These are phyloP conservation scores for Pseudocercospora cruenta DNA, from an alignment of 2,329 filamentous ascomycete species.

Conservation along the genomic window DNA sequence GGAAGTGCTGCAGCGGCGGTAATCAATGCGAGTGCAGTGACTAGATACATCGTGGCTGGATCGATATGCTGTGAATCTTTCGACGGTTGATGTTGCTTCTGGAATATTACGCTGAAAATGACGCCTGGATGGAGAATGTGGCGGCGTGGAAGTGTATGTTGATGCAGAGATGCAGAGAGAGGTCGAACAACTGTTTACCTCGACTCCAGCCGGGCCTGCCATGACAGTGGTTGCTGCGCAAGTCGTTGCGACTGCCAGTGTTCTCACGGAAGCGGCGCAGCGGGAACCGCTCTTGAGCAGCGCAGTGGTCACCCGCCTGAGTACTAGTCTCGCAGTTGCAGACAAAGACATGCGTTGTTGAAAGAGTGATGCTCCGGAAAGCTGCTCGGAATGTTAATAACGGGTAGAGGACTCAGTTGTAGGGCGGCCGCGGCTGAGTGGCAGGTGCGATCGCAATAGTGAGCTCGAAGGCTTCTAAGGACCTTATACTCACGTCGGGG, in stretches of 20 bases:
- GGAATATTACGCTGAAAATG: neutral
- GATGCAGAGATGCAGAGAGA: neutral
- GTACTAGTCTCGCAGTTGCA: neutral
- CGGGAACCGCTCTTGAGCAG: neutral
- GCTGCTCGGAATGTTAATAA: no score
- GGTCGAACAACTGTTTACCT: neutral
- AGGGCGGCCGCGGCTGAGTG: no score
- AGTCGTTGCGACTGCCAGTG: neutral
- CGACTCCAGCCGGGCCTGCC: neutral
- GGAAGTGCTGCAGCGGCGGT: neutral
- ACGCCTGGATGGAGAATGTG: neutral
- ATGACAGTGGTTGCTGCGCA: neutral
- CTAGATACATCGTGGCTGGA: neutral
- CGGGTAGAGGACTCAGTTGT: no score
- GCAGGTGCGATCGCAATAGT: no score
- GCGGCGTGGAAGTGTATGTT: neutral
- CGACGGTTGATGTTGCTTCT: neutral
- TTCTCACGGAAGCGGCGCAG: neutral
- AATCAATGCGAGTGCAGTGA: neutral
- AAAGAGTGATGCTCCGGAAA: no score
- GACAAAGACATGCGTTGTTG: neutral
- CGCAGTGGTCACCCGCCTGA: neutral
- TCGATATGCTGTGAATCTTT: neutral
- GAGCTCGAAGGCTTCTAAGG: no score
- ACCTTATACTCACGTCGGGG: no score